phyloP scores from a whole-genome alignment of 2,329 filamentous ascomycete species.

The Microsporum audouinii region DNA sequence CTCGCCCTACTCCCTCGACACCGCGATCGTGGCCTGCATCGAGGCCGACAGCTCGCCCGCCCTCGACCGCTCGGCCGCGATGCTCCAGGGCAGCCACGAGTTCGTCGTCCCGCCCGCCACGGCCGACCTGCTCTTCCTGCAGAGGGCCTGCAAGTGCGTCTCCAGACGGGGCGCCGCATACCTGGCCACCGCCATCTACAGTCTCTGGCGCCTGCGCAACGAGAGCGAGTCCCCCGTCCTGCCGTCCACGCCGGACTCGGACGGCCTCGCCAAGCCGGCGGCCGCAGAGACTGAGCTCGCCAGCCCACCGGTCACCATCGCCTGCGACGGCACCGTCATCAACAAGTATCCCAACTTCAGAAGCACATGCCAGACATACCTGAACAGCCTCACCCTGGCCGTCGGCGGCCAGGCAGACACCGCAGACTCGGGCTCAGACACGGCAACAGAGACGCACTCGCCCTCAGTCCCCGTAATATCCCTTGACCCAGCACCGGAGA shows the following conservation, averaged over 20 bases:
- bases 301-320: constrained; percentile 30
- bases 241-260: constrained; percentile 15
- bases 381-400: constrained; percentile 34
- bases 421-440: neutral
- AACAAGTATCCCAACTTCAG: constrained; percentile 42
- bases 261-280: constrained; percentile 10
- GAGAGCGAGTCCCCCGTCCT: constrained; percentile 30
- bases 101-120: constrained; percentile 36
- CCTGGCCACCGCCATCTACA: constrained; percentile 52
- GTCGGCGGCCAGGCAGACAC: constrained; percentile 22
- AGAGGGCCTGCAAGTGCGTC: constrained; percentile 42
- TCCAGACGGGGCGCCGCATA: constrained; percentile 50
- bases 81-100: constrained; percentile 43
- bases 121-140: constrained; percentile 45
- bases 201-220: constrained; percentile 47
- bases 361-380: constrained; percentile 33
- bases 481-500: constrained; percentile 34
- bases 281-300: constrained; percentile 11
- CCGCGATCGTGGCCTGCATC: constrained; percentile 47
- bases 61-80: constrained; percentile 29
- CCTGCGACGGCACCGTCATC: constrained; percentile 43
- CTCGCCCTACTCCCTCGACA: constrained; percentile 50
- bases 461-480: constrained; percentile 23
- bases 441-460: neutral
- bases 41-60: constrained; percentile 37